Evolutionary conservation across 1,139 yeast species (phyloP), one percentile per base, ranked within the genome.

Genomic region (Lodderomyces elongisporus): DNA sequence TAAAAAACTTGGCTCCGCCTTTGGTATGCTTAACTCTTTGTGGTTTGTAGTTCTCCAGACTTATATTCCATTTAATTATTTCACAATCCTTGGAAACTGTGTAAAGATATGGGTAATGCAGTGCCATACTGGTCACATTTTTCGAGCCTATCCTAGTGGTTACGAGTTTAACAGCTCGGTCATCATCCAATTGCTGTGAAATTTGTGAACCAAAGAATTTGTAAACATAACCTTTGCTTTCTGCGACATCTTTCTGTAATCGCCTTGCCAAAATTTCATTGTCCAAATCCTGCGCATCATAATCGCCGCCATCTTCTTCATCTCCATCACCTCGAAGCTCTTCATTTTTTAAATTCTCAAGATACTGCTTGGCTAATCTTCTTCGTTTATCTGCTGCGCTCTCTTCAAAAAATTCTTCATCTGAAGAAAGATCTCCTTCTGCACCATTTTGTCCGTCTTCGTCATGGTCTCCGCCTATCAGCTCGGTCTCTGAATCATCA

Each of bases 301-400:
- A 87, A 28, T 82, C 88, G 18, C 72, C 75, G 30, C 56, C 62
- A 28, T 82, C 88, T 20, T 72, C 75, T 30, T 56, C 62, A 17
- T 58, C 53, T 7, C 22, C 22, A n/a, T n/a, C n/a, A n/a, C n/a
- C n/a, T 20, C 70, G 77, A 13, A 56, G 45, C 28, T 63, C 64
- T 42, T 78, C 85, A 3, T 62, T 58, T 51, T 82, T 78, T 48
- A 91, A 61, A 51, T 85, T 85, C 30, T 84, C 91, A 45, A 91
- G 66, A 57, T 91, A 91, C 56, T 89, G 94, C 56, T 88, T 88
- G 14, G 98, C 98, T 43, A 91, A 66, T 51, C 97, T 69, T 61
- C 97, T 77, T 60, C 99, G 77, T 58, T 87, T 89, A 51, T 91
- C 98, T 1, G 96, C 94, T 14, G 89, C 94, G 33, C 77, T 78